Conservation (phyloP, 805 yeast genomes). For the Schizosaccharomyces japonicus region DNA sequence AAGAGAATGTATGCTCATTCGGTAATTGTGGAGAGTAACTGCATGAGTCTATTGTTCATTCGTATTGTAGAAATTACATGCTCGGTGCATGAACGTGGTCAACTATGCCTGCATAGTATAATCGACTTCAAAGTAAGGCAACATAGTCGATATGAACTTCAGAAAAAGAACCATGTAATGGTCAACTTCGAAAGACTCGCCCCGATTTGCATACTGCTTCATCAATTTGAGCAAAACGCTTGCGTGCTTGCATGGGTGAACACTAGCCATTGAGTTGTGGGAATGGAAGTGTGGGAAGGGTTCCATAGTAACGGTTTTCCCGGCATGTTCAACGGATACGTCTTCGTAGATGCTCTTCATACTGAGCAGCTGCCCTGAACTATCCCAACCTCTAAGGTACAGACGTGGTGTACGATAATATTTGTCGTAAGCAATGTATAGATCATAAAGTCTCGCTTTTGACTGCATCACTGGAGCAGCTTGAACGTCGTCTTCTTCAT, state of each 20-base stretch:
- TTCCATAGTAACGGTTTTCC: conserved; percentile 91
- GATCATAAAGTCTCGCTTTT: conserved; percentile 42
- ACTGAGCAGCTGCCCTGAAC: conserved; percentile 61
- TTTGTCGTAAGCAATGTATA: conserved; percentile 80
- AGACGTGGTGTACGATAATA: conserved; percentile 89
- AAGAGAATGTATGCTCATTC: no score
- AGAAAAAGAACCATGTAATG: conserved; percentile 74
- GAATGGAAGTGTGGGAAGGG: conserved; percentile 53
- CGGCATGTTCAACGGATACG: conserved; percentile 70
- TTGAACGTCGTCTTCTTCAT: conserved; percentile 10
- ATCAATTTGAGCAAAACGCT: conserved; percentile 45
- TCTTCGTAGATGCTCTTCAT: conserved; percentile 90
- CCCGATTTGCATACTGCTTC: conserved; percentile 16
- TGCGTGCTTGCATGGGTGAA: conserved; percentile 91
- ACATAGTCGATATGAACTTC: conserved; percentile 86
- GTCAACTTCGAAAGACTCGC: conserved; percentile 57
- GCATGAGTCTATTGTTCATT: no score
- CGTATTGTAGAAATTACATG: no score
- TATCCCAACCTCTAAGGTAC: conserved; percentile 68
- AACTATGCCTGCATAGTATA: conserved; percentile 65
- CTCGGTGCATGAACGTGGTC: no score
- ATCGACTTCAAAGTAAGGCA: conserved; percentile 93
- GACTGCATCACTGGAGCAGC: conserved; percentile 9
- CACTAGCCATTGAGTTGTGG: conserved; percentile 54
- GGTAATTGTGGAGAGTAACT: no score